Evolutionary conservation across 2,329 filamentous ascomycete genomes (phyloP).

Genomic region (Aspergillus fumigatus): DNA sequence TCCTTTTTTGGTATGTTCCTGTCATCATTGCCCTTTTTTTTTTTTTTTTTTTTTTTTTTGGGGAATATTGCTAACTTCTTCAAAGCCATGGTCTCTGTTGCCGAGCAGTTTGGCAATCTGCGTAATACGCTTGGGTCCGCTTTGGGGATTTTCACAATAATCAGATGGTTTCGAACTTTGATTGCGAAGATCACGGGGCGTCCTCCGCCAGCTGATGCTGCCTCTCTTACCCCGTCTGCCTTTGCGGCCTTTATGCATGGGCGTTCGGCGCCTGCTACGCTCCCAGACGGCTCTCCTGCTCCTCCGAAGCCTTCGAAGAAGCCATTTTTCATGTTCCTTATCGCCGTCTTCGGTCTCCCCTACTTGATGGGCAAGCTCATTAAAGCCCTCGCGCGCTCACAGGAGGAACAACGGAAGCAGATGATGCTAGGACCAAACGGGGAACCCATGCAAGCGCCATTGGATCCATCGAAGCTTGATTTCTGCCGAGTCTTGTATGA

Average conservation of each 20-base stretch:
- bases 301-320: slow-evolving; percentile 80
- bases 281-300: slow-evolving; percentile 62
- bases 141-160: slow-evolving; percentile 88
- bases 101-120: slow-evolving; percentile 92
- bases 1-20: slow-evolving; percentile 82
- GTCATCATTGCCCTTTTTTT: background rate
- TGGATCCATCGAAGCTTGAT: slow-evolving; percentile 88
- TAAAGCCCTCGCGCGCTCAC: slow-evolving; percentile 71
- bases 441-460: slow-evolving; percentile 41
- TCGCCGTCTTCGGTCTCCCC: slow-evolving; percentile 90
- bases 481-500: slow-evolving; percentile 95
- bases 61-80: background rate
- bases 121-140: slow-evolving; percentile 90
- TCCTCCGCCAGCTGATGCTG: slow-evolving; percentile 81
- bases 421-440: slow-evolving; percentile 51
- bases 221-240: slow-evolving; percentile 78
- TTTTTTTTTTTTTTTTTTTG: too few relatives aligned
- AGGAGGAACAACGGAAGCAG: slow-evolving; percentile 68
- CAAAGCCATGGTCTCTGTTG: slow-evolving; percentile 92
- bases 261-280: slow-evolving; percentile 41
- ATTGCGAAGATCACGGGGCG: slow-evolving; percentile 90
- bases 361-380: slow-evolving; percentile 98
- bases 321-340: slow-evolving; percentile 90
- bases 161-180: slow-evolving; percentile 89
- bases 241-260: slow-evolving; percentile 87